Base-by-base conservation (phyloP, 768 basidiomycete genomes). In the Pseudohyphozyma bogoriensis region DNA sequence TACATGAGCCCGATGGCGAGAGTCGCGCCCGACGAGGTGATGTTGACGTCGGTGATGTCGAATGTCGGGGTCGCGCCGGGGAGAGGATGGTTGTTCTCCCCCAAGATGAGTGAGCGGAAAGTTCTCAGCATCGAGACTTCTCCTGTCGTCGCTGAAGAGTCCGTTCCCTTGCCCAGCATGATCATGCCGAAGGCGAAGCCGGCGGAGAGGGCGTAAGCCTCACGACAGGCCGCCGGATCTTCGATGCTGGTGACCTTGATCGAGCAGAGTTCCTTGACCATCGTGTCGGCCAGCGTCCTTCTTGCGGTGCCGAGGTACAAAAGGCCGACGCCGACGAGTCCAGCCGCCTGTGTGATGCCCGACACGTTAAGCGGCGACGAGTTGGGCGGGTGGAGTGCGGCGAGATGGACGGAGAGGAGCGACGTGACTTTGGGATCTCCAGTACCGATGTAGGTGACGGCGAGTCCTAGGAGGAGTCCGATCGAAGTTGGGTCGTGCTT, bases 401-500 rank as follows among this genome's bases (percentile, higher is more conserved):
- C 89, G 0, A 90, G 90, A 70, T 96, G 91, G 6, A 96, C 88
- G 0, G 90, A 87, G 18, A 97, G 76, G 29, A 96, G 76, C 69
- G 89, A 90, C 11, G 89, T 95, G 63, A 97, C 84, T 68, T 91
- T 87, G 59, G 82, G 79, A 69, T 95, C 88, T 40, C 82, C 82
- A 58, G 80, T 88, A 8, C 91, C 93, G 33, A 89, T 78, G 67
- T 90, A 88, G 1, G 91, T 88, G 3, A 89, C 89, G 3, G 90
- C 83, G 46, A 97, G 79, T n/a, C 95, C 95, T 6, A 99, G 82
- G 0, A 99, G 79, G 44, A 97, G 81, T 3, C 86, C 95, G 50
- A 95, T 89, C 3, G 89, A 90, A 0, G 93, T 97, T 64, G 89
- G 79, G 68, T 97, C 92, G 71, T 97, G 92, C 69, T 97, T 91